Evolutionary conservation across 495 filamentous ascomycete species (phyloP).

Genomic region (Penicillium manginii): DNA sequence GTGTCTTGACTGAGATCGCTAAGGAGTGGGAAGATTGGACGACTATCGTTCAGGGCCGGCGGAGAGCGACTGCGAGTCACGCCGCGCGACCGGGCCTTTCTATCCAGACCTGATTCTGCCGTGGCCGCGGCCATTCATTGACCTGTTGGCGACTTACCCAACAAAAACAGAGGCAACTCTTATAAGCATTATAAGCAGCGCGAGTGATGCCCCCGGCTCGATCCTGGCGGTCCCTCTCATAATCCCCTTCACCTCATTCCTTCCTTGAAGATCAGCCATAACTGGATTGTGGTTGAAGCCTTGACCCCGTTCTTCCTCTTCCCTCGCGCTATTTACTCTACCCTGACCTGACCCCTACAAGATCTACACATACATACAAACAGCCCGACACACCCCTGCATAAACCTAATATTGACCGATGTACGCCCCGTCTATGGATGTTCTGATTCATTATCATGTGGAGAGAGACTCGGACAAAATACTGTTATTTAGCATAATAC

Average conservation of each 20-base stretch:
- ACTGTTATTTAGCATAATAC: conserved; percentile 36
- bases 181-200: not conserved
- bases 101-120: conserved; percentile 16
- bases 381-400: conserved; percentile 7
- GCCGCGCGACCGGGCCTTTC: conserved; percentile 27
- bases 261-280: conserved; percentile 23
- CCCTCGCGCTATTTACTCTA: not conserved
- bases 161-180: not conserved
- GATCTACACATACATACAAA: conserved; percentile 12
- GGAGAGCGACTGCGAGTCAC: conserved; percentile 34
- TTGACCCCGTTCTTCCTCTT: not conserved
- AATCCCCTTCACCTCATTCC: conserved; percentile 16
- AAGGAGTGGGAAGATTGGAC: conserved; percentile 96
- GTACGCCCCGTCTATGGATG: conserved; percentile 29
- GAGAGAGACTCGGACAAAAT: conserved; percentile 27
- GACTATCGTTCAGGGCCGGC: conserved; percentile 59
- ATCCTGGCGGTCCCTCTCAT: conserved; percentile 1
- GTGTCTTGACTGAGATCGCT: conserved; percentile 89
- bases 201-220: not conserved
- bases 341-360: not conserved
- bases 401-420: conserved; percentile 32
- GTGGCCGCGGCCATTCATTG: not conserved
- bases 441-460: conserved; percentile 11
- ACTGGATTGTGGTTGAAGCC: conserved; percentile 31
- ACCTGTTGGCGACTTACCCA: not conserved